Conservation (phyloP, 2,329 filamentous ascomycete genomes). For the Botrytis medusae region DNA sequence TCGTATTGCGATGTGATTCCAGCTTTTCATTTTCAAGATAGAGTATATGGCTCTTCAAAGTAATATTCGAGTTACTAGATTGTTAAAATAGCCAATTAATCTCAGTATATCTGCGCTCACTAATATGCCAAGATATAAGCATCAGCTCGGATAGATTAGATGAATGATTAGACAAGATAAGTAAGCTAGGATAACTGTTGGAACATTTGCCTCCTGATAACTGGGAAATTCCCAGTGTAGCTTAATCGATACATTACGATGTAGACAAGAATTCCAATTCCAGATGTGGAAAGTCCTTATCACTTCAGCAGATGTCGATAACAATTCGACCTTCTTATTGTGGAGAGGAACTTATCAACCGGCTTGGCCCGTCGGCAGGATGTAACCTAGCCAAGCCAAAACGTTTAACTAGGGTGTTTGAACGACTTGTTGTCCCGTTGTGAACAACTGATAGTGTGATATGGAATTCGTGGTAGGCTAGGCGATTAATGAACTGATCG, state of each 20-base stretch:
- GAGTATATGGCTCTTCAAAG: neutral
- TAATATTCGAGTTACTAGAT: too few species aligned
- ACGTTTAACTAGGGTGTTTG: neutral
- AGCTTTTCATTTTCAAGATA: neutral
- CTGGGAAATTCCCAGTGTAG: neutral
- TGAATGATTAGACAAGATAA: neutral
- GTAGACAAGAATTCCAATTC: neutral
- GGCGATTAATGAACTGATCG: neutral
- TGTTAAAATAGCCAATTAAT: neutral
- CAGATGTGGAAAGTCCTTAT: neutral
- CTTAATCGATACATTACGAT: neutral
- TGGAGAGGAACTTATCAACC: neutral
- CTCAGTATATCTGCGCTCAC: too few species aligned
- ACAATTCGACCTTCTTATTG: neutral
- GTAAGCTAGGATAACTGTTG: neutral
- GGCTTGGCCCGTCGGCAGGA: neutral
- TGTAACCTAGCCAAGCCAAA: neutral
- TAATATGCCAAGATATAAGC: neutral
- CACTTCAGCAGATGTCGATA: neutral
- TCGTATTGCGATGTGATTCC: neutral
- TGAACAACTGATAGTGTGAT: neutral
- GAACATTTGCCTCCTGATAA: neutral
- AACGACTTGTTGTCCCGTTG: neutral
- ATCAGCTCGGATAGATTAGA: slow-evolving; percentile 4
- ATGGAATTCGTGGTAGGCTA: neutral